These are phyloP conservation scores for Collybia sordida DNA, from an alignment of 768 basidiomycete genomes.

Conservation along the genomic window DNA sequence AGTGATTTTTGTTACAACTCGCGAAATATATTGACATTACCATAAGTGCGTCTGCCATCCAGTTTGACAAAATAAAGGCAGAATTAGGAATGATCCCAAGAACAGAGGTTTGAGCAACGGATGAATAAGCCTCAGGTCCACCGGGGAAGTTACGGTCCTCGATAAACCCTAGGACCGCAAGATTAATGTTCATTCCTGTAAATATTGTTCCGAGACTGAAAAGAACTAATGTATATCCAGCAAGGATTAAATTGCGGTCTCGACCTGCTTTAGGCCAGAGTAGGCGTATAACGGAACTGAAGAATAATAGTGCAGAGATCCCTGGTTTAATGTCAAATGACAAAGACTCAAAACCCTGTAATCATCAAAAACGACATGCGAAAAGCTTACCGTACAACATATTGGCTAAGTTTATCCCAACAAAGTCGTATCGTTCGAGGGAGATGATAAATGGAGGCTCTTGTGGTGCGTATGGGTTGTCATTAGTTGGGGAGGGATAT, in stretches of 20 bases:
- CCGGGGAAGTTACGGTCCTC: conserved; percentile 12
- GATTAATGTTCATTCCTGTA: conserved; percentile 10
- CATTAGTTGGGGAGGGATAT: too few relatives aligned
- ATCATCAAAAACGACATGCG: background rate
- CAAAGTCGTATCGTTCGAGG: conserved; percentile 6
- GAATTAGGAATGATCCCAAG: too few relatives aligned
- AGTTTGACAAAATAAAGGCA: conserved; percentile 2
- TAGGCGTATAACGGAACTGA: conserved; percentile 3
- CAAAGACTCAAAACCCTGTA: too few relatives aligned
- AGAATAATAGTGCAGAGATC: conserved; percentile 1
- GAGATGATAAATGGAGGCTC: too few relatives aligned
- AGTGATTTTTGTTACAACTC: background rate
- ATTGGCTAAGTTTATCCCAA: conserved; percentile 4
- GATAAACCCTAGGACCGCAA: conserved; percentile 7
- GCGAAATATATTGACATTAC: background rate
- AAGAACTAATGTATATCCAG: conserved; percentile 6
- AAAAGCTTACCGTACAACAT: conserved; percentile 8
- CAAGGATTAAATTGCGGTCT: background rate
- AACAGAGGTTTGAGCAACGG: background rate
- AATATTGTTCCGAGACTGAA: conserved; percentile 10
- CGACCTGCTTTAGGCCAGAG: background rate
- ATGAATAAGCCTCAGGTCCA: conserved; percentile 5
- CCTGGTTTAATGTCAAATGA: background rate
- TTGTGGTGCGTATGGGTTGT: too few relatives aligned
- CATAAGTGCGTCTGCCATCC: background rate